Conservation (phyloP, 2,329 filamentous ascomycete genomes). For the Boeremia exigua region DNA sequence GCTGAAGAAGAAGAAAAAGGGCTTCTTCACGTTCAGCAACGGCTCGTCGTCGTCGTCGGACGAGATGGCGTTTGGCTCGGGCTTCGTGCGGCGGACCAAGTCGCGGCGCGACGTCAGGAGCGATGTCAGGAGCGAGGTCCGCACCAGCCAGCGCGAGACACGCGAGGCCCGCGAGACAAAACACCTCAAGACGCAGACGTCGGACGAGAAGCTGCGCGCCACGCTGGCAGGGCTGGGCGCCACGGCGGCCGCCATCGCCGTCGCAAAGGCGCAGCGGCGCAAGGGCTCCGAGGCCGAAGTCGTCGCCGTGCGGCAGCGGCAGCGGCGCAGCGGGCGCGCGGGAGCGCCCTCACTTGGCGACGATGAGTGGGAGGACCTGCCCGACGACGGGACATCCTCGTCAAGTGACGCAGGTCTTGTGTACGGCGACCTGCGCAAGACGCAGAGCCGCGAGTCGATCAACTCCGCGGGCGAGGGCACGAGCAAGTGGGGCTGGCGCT, state of each 20-base stretch:
- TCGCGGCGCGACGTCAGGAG: too few species aligned
- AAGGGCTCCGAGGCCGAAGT: slow-evolving; percentile 40
- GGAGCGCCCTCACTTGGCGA: slow-evolving; percentile 49
- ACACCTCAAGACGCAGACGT: slow-evolving; percentile 45
- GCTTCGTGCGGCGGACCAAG: slow-evolving; percentile 34
- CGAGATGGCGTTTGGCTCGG: slow-evolving; percentile 55
- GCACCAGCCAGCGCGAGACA: slow-evolving; percentile 26
- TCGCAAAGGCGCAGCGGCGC: slow-evolving; percentile 45
- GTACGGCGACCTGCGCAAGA: slow-evolving; percentile 59
- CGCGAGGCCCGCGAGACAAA: too few species aligned
- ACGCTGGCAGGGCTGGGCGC: slow-evolving; percentile 56
- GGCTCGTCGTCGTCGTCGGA: slow-evolving; percentile 55
- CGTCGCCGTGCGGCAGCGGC: slow-evolving; percentile 45
- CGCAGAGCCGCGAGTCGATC: slow-evolving; percentile 59
- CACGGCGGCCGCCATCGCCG: slow-evolving; percentile 57
- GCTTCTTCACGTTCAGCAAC: slow-evolving; percentile 59
- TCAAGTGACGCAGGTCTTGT: slow-evolving; percentile 64
- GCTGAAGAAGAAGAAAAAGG: slow-evolving; percentile 50
- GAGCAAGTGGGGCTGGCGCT: slow-evolving; percentile 67
- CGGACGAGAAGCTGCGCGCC: slow-evolving; percentile 55
- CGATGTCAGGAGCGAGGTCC: too few species aligned
- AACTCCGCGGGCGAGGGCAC: slow-evolving; percentile 60
- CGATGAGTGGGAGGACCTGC: slow-evolving; percentile 54
- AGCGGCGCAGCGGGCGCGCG: slow-evolving; percentile 30
- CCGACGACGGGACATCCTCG: slow-evolving; percentile 50